Base-by-base conservation (phyloP, 2,329 filamentous ascomycete species). In the Botrytis pseudocinerea region DNA sequence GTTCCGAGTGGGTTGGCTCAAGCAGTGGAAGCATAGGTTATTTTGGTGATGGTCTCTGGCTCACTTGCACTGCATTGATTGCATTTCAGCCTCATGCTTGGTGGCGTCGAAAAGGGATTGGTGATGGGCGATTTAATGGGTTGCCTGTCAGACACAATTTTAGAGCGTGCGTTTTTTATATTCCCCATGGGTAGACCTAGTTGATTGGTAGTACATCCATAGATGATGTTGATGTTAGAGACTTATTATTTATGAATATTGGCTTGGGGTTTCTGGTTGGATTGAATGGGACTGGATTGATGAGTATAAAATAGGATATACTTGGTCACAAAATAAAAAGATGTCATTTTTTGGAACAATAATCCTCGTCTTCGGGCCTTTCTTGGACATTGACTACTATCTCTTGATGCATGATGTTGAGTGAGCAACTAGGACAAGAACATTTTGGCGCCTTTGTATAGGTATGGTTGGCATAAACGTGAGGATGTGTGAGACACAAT, bases 21-120 rank as follows among this genome's bases (percentile, higher is more conserved):
- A 38, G 38, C 38, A 22, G 60, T 71, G 16, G 48, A 71, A 42
- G 69, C 54, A 44, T 71, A 65, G 38, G 32, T 32, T 32, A 42
- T 8, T 35, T 61, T 38, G 25, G 25, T 32, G 3, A 51, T 64
- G 32, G 42, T 40, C n/a, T 68, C 25, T 18, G 25, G 28, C 25
- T 40, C 44, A 64, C 20, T 20, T 42, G 48, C 48, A 68, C 38
- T 68, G 35, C 35, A 68, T 51, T 68, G n/a, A 25, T 68, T 57
- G 65, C 35, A 68, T 40, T 42, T 68, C 65, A 68, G 48, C 65
- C 57, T 68, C 38, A 57, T 42, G 48, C 54, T 68, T 57, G 64
- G 48, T 57, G 65, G 65, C 65, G 65, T 68, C 42, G 65, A 57
- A 68, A 57, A 57, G n/a, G 48, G 38, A 42, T 68, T 22, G 40